Conservation (phyloP, 2,329 filamentous ascomycete genomes). For the Juglanconis juglandina region DNA sequence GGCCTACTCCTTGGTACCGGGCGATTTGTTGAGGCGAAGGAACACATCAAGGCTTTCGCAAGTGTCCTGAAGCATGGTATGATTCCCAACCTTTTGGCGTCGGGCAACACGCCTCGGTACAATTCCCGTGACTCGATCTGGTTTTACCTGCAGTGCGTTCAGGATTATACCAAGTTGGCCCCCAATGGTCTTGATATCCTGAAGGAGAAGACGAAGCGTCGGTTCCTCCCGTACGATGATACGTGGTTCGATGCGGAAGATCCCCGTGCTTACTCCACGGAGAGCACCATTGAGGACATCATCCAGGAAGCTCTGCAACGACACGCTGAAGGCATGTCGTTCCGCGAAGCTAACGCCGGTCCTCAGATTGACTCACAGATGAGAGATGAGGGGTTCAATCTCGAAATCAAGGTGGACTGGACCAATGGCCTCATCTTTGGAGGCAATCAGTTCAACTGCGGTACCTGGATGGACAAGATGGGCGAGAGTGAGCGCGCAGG, state of each 20-base stretch:
- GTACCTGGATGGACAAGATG: slow-evolving; percentile 99
- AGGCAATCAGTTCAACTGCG: slow-evolving; percentile 90
- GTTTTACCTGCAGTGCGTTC: slow-evolving; percentile 96
- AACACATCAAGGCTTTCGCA: slow-evolving; percentile 92
- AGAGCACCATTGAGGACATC: slow-evolving; percentile 80
- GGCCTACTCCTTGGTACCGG: slow-evolving; percentile 90
- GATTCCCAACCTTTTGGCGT: slow-evolving; percentile 91
- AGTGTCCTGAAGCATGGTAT: slow-evolving; percentile 97
- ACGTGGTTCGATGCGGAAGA: slow-evolving; percentile 87
- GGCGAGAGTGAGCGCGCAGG: slow-evolving; percentile 90
- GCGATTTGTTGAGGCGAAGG: slow-evolving; percentile 80
- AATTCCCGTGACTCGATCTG: slow-evolving; percentile 95
- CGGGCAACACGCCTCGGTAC: slow-evolving; percentile 82
- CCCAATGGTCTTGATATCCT: slow-evolving; percentile 74
- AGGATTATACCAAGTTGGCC: slow-evolving; percentile 82
- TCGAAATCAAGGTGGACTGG: slow-evolving; percentile 90
- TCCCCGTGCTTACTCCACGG: slow-evolving; percentile 75
- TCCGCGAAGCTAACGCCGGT: slow-evolving; percentile 91
- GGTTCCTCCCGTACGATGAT: slow-evolving; percentile 93
- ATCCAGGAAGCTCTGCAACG: slow-evolving; percentile 91
- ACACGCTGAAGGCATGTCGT: slow-evolving; percentile 86
- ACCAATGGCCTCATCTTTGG: slow-evolving; percentile 86
- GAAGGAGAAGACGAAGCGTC: slow-evolving; percentile 71
- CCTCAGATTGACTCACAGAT: slow-evolving; percentile 87
- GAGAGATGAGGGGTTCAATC: slow-evolving; percentile 87